These are phyloP conservation scores for Raffaelea ambrosiae DNA, from an alignment of 2,329 filamentous ascomycete genomes.

Conservation along the genomic window DNA sequence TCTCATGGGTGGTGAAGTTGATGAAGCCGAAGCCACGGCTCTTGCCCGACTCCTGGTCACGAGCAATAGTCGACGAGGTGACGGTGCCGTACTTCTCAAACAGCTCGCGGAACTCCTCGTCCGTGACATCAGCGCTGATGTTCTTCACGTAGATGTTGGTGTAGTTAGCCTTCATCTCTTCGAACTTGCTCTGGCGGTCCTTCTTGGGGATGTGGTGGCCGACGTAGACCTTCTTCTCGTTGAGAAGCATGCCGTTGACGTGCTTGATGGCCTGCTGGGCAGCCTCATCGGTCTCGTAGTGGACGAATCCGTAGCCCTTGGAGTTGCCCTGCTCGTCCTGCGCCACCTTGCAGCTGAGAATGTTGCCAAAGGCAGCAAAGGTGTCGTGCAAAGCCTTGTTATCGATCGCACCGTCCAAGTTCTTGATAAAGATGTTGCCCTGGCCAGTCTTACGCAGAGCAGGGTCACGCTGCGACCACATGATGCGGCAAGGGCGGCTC, in stretches of 20 bases:
- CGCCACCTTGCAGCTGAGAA: constrained; percentile 98
- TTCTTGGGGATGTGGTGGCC: constrained; percentile 99
- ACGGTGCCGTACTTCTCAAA: constrained; percentile 92
- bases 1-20: constrained; percentile 89
- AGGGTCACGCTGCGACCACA: constrained; percentile 99
- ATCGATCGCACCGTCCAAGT: constrained; percentile 95
- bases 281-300: constrained; percentile 98
- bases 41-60: constrained; percentile 76
- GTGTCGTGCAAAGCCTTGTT: constrained; percentile 99
- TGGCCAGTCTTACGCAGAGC: constrained; percentile 98
- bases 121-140: constrained; percentile 72
- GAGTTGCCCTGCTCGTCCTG: constrained; percentile 95
- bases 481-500: constrained; percentile 97
- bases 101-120: constrained; percentile 88
- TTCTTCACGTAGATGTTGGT: constrained; percentile 99
- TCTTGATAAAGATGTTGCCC: constrained; percentile 99
- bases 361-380: constrained; percentile 98
- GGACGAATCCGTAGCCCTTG: constrained; percentile 98
- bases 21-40: constrained; percentile 94
- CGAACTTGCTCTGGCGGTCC: constrained; percentile 99
- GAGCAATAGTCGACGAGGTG: constrained; percentile 88
- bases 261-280: constrained; percentile 97
- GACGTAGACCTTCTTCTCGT: constrained; percentile 99
- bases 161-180: constrained; percentile 99
- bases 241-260: constrained; percentile 98